These are phyloP conservation scores for Ceratocystis destructans DNA, from an alignment of 2,329 filamentous ascomycete genomes.

Conservation along the genomic window DNA sequence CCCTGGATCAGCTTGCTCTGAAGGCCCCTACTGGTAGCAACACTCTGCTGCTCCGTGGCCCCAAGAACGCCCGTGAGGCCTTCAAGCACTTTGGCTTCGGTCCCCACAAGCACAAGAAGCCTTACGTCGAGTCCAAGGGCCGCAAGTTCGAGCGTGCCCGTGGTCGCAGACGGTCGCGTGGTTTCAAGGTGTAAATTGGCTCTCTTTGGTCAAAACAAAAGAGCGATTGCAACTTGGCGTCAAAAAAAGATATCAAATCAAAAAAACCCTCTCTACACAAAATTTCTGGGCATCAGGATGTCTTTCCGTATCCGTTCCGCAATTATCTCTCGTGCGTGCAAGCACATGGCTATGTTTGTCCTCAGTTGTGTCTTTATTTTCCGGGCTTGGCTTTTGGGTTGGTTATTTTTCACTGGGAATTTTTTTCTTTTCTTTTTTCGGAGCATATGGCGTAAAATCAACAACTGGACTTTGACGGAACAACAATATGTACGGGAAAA, in stretches of 20 bases:
- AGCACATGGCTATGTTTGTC: conserved; percentile 10
- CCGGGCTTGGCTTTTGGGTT: conserved; percentile 19
- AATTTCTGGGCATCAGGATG: neutral
- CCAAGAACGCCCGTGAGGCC: conserved; percentile 96
- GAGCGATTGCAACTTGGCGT: conserved; percentile 9
- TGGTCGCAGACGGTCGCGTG: conserved; percentile 94
- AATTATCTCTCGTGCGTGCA: conserved; percentile 5
- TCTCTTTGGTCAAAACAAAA: conserved; percentile 11
- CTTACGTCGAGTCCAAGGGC: conserved; percentile 94
- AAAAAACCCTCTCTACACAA: conserved; percentile 15
- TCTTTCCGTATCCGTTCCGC: conserved; percentile 2
- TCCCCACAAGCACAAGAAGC: conserved; percentile 98
- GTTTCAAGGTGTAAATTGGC: conserved; percentile 93
- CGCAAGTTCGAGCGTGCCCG: conserved; percentile 98
- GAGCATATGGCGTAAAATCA: conserved; percentile 16
- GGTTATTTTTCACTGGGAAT: conserved; percentile 3
- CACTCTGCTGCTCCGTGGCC: conserved; percentile 90
- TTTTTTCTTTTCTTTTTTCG: conserved; percentile 9
- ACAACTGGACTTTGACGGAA: conserved; percentile 14
- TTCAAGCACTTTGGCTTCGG: conserved; percentile 99
- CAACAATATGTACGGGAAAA: conserved; percentile 16
- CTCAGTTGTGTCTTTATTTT: conserved; percentile 16
- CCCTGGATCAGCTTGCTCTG: conserved; percentile 92
- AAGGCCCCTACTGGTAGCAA: conserved; percentile 91
- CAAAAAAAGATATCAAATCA: conserved; percentile 14